Conservation (phyloP, 108 stramenopile species). For the Discostella stelligeroides region DNA sequence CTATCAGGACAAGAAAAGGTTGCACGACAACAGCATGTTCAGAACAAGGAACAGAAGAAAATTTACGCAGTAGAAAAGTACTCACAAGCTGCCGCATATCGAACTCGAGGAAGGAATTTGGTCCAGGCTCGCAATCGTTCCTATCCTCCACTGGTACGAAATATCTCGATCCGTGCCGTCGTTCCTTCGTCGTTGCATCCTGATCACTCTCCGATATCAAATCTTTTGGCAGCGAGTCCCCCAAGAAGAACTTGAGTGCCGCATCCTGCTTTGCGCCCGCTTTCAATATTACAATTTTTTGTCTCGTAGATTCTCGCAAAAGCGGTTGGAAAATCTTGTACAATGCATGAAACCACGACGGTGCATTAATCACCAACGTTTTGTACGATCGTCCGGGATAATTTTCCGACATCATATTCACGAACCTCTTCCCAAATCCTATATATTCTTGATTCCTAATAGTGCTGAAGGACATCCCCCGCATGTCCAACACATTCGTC, state of each 20-base stretch:
- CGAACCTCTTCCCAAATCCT: conserved; percentile 64
- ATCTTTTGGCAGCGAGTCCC: conserved; percentile 49
- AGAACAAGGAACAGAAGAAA: background rate
- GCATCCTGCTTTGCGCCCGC: conserved; percentile 57
- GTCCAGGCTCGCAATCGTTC: conserved; percentile 43
- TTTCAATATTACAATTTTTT: conserved; percentile 70
- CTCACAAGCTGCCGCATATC: conserved; percentile 57
- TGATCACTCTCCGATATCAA: conserved; percentile 26
- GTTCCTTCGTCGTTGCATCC: background rate
- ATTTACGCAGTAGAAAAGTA: background rate
- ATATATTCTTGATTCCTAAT: conserved; percentile 61
- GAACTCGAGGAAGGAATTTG: conserved; percentile 45
- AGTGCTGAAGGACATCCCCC: conserved; percentile 54
- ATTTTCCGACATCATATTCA: conserved; percentile 66
- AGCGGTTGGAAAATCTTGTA: conserved; percentile 72
- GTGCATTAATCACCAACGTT: conserved; percentile 79
- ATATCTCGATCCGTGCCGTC: conserved; percentile 11
- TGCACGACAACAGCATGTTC: background rate
- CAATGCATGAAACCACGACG: conserved; percentile 70
- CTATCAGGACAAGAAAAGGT: conserved; percentile 5
- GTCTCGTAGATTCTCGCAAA: conserved; percentile 70
- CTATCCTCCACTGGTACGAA: conserved; percentile 34
- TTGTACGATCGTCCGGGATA: conserved; percentile 75
- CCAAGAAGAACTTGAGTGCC: conserved; percentile 56
- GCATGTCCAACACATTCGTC: conserved; percentile 79